Evolutionary conservation across 192 early-diverging fungal species (phyloP).

Genomic region (Allomyces macrogynus): DNA sequence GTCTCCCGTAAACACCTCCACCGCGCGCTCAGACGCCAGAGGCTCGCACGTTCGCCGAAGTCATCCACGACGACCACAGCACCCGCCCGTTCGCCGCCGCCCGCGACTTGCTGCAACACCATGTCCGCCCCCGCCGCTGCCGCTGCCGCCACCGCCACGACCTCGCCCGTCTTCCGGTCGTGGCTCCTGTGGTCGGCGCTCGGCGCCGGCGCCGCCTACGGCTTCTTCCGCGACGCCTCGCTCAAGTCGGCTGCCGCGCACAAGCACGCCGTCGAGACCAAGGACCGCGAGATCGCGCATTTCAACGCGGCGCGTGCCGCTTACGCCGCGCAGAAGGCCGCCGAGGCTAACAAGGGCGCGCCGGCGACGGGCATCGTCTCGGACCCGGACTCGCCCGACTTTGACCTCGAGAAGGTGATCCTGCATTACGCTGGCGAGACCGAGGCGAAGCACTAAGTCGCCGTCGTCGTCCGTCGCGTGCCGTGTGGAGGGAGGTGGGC

Average conservation of each 20-base stretch:
- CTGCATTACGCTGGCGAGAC: background rate
- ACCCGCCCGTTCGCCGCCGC: no score
- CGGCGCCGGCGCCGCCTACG: background rate
- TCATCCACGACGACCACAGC: no score
- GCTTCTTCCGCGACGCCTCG: background rate
- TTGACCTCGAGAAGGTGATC: background rate
- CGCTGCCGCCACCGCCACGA: background rate
- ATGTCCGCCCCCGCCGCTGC: no score
- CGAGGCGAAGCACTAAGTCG: background rate
- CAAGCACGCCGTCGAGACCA: background rate
- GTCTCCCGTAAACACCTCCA: no score
- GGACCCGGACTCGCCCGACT: background rate
- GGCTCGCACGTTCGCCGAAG: no score
- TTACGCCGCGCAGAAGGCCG: background rate
- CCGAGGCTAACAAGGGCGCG: background rate
- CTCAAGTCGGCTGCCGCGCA: background rate
- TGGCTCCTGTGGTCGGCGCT: background rate
- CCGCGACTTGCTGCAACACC: no score
- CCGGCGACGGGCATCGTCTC: background rate
- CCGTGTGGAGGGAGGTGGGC: no score
- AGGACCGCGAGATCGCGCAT: background rate
- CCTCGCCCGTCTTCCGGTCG: background rate
- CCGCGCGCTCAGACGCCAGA: no score
- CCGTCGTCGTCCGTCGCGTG: no score
- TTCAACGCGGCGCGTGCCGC: background rate